Evolutionary conservation across 2,329 filamentous ascomycete genomes (phyloP).

Genomic region (Colletotrichum brevisporum): DNA sequence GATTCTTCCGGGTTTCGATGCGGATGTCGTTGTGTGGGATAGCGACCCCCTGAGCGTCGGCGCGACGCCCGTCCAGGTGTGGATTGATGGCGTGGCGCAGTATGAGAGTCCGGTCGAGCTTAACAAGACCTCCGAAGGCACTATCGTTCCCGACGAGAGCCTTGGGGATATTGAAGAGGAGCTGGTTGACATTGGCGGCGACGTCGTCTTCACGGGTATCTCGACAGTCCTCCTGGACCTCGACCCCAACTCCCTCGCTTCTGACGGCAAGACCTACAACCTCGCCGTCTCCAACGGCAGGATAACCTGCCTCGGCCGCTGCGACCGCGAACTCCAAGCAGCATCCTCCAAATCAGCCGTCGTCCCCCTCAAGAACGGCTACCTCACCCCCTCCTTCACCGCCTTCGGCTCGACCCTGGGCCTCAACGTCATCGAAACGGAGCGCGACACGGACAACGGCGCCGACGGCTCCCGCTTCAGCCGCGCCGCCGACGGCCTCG

Average conservation of each 20-base stretch:
- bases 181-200: conserved; percentile 46
- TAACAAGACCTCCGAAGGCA: conserved; percentile 59
- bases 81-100: conserved; percentile 74
- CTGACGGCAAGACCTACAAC: conserved; percentile 56
- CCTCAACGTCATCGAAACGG: conserved; percentile 73
- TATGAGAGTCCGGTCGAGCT: conserved; percentile 69
- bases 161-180: conserved; percentile 59
- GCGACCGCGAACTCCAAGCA: conserved; percentile 58
- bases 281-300: conserved; percentile 67
- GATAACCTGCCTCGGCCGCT: conserved; percentile 71
- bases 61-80: conserved; percentile 72
- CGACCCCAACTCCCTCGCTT: conserved; percentile 43
- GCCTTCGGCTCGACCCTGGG: conserved; percentile 73
- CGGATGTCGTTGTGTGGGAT: conserved; percentile 74
- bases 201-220: conserved; percentile 71
- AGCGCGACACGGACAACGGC: conserved; percentile 68
- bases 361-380: conserved; percentile 69
- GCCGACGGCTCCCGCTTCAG: conserved; percentile 63
- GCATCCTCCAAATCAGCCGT: conserved; percentile 52
- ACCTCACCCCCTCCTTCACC: conserved; percentile 71
- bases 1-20: conserved; percentile 72
- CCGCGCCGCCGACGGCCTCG: conserved; percentile 70
- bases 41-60: conserved; percentile 74
- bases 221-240: conserved; percentile 64
- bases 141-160: conserved; percentile 56